These are phyloP conservation scores for Kodamaea hsintzibuensis DNA, from an alignment of 805 yeast genomes.

Conservation along the genomic window DNA sequence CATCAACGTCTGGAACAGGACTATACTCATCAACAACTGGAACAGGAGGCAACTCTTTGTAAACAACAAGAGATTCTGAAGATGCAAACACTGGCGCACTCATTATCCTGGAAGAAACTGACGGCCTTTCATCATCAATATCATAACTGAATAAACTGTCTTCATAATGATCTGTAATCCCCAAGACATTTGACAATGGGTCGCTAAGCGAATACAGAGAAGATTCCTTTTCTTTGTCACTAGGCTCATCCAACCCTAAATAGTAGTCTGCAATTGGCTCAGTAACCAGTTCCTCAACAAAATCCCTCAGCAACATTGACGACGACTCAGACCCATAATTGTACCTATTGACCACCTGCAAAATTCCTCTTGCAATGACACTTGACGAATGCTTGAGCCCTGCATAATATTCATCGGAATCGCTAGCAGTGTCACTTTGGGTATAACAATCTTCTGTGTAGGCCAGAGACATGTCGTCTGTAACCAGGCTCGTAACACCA, in stretches of 20 bases:
- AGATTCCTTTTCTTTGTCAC: neutral
- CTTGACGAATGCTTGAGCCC: constrained; percentile 5
- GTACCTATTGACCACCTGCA: constrained; percentile 12
- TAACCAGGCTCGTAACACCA: constrained; percentile 4
- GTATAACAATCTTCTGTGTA: neutral
- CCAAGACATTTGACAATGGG: constrained; percentile 6
- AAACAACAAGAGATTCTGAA: neutral
- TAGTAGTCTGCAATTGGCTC: neutral
- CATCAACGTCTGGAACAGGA: neutral
- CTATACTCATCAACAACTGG: neutral
- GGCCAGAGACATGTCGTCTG: constrained; percentile 1
- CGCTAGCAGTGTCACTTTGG: neutral
- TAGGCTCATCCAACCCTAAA: neutral
- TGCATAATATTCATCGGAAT: neutral
- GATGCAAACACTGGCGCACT: neutral
- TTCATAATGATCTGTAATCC: neutral
- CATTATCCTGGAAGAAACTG: neutral
- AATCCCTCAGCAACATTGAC: neutral
- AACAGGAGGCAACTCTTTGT: constrained; percentile 1
- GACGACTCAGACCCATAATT: neutral
- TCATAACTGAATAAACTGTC: constrained; percentile 9
- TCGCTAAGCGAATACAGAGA: constrained; percentile 5
- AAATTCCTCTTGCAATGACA: constrained; percentile 6
- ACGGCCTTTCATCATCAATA: neutral
- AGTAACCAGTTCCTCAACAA: neutral